These are phyloP conservation scores for Boehmeria nivea DNA, from an alignment of 306 rosid genomes.

Conservation along the genomic window DNA sequence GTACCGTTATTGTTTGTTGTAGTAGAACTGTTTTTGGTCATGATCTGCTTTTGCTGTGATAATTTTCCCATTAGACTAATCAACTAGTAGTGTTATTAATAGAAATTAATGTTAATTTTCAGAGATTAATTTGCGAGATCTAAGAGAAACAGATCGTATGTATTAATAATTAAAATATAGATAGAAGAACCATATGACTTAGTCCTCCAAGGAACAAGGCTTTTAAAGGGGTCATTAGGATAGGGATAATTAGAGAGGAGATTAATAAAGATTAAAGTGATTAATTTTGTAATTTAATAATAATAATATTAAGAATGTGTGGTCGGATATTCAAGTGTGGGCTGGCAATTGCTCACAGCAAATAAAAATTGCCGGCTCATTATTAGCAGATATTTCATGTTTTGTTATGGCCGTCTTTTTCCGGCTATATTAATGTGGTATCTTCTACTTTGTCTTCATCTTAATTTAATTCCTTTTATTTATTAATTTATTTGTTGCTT, in stretches of 20 bases:
- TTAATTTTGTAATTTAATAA: not conserved
- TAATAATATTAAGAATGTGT: not conserved
- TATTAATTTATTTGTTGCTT: no score
- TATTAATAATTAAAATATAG: no score
- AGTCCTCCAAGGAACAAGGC: constrained; percentile 17
- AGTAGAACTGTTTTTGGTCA: constrained; percentile 5
- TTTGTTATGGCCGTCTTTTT: constrained; percentile 21
- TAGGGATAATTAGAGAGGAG: not conserved
- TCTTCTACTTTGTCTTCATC: constrained; percentile 14
- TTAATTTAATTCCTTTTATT: not conserved
- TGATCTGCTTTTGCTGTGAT: constrained; percentile 42
- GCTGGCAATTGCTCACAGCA: constrained; percentile 16
- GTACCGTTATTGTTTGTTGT: constrained; percentile 9
- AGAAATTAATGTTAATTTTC: not conserved
- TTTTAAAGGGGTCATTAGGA: constrained; percentile 16
- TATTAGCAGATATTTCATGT: not conserved
- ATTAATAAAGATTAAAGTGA: not conserved
- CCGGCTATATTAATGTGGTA: constrained; percentile 17
- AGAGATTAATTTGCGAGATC: not conserved
- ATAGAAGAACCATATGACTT: constrained; percentile 10
- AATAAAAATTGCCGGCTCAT: constrained; percentile 14
- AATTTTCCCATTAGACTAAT: constrained; percentile 45
- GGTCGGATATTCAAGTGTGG: constrained; percentile 1
- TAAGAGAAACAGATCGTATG: not conserved
- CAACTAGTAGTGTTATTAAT: no score